Conservation (phyloP, 2,329 filamentous ascomycete species). For the Ascochyta fabae region DNA sequence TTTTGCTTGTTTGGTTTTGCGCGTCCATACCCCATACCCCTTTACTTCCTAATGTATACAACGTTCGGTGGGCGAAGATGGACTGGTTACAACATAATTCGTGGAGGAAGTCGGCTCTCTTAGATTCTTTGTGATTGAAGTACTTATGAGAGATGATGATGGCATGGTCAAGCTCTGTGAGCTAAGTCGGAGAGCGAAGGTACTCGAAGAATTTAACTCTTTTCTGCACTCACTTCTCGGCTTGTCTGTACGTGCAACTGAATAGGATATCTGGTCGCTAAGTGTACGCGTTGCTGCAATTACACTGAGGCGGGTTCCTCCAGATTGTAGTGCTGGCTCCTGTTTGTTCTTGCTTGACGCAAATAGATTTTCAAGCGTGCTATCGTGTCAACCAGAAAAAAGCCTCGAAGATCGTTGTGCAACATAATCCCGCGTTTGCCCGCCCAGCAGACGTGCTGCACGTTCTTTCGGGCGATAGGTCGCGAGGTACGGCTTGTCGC, state of each 20-base stretch:
- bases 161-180: conserved; percentile 5
- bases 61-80: conserved; percentile 5
- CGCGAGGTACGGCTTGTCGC: conserved; percentile 18
- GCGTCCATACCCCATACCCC: conserved; percentile 11
- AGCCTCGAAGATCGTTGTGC: neutral
- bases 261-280: neutral
- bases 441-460: neutral
- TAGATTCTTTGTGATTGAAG: neutral
- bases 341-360: too few species aligned
- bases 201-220: conserved; percentile 9
- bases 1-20: conserved; percentile 3
- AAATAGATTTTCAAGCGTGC: neutral
- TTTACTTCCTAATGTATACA: conserved; percentile 18
- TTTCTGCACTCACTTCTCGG: neutral
- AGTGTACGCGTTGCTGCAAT: neutral
- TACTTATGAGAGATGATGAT: conserved; percentile 13
- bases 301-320: neutral
- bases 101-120: neutral
- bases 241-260: neutral
- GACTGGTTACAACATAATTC: conserved; percentile 4
- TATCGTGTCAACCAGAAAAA: neutral
- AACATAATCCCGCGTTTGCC: neutral
- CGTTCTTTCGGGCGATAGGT: conserved; percentile 13
- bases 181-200: neutral
- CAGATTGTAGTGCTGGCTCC: neutral